phyloP scores from a whole-genome alignment of 768 basidiomycete species.

The Gymnopilus dilepis region DNA sequence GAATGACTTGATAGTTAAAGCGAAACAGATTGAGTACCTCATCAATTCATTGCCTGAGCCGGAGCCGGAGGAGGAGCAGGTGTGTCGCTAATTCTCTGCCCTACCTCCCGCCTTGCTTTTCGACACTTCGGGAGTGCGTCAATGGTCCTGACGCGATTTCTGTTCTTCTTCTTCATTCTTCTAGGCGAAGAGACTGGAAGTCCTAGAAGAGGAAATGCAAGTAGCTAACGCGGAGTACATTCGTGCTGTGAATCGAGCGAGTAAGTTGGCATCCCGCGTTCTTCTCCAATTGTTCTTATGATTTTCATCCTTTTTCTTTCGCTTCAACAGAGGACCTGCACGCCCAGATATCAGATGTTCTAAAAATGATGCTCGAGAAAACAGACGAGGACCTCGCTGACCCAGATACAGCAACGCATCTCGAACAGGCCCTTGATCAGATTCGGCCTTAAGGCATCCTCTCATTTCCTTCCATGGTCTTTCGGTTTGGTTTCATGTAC shows the following conservation, averaged over 20 bases:
- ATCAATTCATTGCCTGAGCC: constrained; percentile 81
- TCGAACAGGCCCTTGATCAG: too few species aligned
- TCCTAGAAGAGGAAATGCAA: constrained; percentile 72
- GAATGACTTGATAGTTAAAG: constrained; percentile 80
- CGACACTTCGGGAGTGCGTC: not conserved
- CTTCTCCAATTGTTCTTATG: not conserved
- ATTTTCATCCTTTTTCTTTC: not conserved
- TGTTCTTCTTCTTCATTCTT: not conserved
- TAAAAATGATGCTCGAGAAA: constrained; percentile 61
- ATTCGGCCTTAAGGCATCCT: too few species aligned
- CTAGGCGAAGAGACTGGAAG: constrained; percentile 70
- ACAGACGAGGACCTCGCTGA: constrained; percentile 39
- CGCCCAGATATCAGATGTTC: constrained; percentile 60
- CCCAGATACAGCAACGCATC: too few species aligned
- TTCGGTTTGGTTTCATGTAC: too few species aligned
- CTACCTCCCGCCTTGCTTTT: not conserved
- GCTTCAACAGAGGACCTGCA: constrained; percentile 59
- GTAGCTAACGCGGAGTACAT: constrained; percentile 78
- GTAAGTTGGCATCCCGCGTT: constrained; percentile 44
- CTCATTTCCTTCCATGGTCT: too few species aligned
- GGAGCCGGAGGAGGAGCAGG: constrained; percentile 81
- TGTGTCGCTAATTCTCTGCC: constrained; percentile 28
- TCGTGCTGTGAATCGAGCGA: constrained; percentile 73
- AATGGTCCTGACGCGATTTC: not conserved
- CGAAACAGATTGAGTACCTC: constrained; percentile 87